Percentiles rank a stretch among this genome's conserved stretches.
These are phyloP conservation scores for Paramecium primaurelia DNA, from an alignment of 73 alveolate species.

Conservation along the genomic window DNA sequence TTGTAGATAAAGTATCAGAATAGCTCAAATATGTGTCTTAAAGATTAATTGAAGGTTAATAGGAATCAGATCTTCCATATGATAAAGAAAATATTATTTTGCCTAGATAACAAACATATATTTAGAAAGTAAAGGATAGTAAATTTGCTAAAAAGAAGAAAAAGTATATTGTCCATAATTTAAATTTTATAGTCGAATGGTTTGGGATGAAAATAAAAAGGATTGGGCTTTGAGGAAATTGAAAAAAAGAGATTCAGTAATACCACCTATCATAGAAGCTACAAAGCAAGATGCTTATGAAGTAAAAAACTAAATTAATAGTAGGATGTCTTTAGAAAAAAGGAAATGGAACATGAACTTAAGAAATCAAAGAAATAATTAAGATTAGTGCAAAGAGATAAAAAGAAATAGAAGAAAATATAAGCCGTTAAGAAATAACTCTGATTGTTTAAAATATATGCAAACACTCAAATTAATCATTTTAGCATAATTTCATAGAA, in stretches of 20 bases:
- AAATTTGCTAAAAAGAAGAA: conserved; percentile 27
- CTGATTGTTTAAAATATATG: neutral
- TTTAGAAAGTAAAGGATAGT: conserved; percentile 9
- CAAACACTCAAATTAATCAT: neutral
- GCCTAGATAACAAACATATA: conserved; percentile 1
- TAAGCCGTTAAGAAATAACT: neutral
- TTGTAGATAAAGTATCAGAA: neutral
- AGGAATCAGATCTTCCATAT: conserved; percentile 8
- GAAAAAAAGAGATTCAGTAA: neutral
- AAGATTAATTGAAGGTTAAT: neutral
- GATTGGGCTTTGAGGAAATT: neutral
- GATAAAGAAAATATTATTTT: conserved; percentile 37
- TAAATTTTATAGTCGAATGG: conserved; percentile 16
- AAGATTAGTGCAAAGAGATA: neutral
- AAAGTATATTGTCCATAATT: conserved; percentile 8
- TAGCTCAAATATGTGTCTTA: conserved; percentile 5
- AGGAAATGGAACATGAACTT: conserved; percentile 30
- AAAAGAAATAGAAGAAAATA: neutral
- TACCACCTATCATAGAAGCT: conserved; percentile 42
- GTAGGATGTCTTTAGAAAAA: conserved; percentile 26
- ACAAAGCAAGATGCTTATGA: conserved; percentile 24
- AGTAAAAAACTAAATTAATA: neutral
- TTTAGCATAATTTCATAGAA: neutral
- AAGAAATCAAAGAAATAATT: neutral
- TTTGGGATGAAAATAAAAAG: conserved; percentile 35